Conservation (phyloP, 2,329 filamentous ascomycete genomes). For the Fusarium xyrophilum region DNA sequence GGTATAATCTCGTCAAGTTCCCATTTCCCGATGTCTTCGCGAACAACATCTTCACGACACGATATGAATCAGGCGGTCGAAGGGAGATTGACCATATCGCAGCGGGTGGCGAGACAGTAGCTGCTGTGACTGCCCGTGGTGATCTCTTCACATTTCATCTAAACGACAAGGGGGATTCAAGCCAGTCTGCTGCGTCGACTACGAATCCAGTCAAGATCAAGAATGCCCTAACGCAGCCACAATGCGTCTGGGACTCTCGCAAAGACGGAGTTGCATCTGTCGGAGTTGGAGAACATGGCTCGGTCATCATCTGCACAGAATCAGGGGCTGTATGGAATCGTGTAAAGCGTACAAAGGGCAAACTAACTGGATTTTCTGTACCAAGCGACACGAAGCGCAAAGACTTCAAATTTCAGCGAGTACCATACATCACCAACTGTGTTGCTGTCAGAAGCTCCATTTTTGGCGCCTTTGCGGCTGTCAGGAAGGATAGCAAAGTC, state of each 20-base stretch:
- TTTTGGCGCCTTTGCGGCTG: slow-evolving; percentile 87
- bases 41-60: slow-evolving; percentile 70
- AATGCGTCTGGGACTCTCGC: slow-evolving; percentile 86
- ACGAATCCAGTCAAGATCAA: slow-evolving; percentile 93
- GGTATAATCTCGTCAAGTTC: slow-evolving; percentile 89
- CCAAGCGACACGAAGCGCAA: slow-evolving; percentile 70
- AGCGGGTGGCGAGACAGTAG: slow-evolving; percentile 89
- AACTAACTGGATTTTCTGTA: slow-evolving; percentile 63
- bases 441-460: slow-evolving; percentile 84
- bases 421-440: slow-evolving; percentile 86
- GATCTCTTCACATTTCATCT: slow-evolving; percentile 88
- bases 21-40: slow-evolving; percentile 74
- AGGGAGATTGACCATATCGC: slow-evolving; percentile 77
- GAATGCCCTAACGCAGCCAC: slow-evolving; percentile 77
- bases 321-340: slow-evolving; percentile 94
- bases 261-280: slow-evolving; percentile 89
- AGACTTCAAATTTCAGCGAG: slow-evolving; percentile 93
- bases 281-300: slow-evolving; percentile 88
- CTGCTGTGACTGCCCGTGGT: slow-evolving; percentile 81
- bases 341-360: slow-evolving; percentile 81
- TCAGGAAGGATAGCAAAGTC: slow-evolving; percentile 84
- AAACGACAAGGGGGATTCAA: slow-evolving; percentile 69
- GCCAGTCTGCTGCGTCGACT: slow-evolving; percentile 72
- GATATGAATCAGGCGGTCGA: slow-evolving; percentile 68
- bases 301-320: slow-evolving; percentile 90